phyloP scores from a whole-genome alignment of 192 early-diverging fungal species.

The Podila clonocystis region DNA sequence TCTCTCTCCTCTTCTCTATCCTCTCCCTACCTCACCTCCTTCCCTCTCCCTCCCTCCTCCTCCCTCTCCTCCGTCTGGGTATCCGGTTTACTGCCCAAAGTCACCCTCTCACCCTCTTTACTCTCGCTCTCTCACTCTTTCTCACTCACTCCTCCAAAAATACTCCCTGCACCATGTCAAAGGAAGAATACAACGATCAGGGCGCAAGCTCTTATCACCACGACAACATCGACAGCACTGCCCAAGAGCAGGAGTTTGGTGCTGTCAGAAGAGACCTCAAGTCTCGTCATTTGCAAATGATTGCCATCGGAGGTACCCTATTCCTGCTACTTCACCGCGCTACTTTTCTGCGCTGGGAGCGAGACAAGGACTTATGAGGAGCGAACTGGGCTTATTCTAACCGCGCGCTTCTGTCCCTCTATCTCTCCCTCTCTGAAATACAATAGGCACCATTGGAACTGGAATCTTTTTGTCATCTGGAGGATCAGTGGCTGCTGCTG shows the following conservation, averaged over 20 bases:
- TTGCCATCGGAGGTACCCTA: slow-evolving; percentile 74
- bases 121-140: background rate
- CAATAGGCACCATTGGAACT: slow-evolving; percentile 61
- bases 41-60: slow-evolving; percentile 1
- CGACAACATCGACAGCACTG: background rate
- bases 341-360: background rate
- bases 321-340: slow-evolving; percentile 35
- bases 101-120: background rate
- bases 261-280: slow-evolving; percentile 70
- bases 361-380: background rate
- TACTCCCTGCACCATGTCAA: slow-evolving; percentile 17
- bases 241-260: slow-evolving; percentile 37
- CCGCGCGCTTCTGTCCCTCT: background rate
- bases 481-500: slow-evolving; percentile 74
- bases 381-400: background rate
- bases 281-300: slow-evolving; percentile 75
- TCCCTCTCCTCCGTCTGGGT: slow-evolving; percentile 4
- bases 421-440: background rate
- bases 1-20: background rate
- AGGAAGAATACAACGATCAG: slow-evolving; percentile 8
- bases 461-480: slow-evolving; percentile 83
- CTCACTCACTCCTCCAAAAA: background rate
- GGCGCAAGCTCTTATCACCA: background rate
- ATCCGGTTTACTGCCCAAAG: slow-evolving; percentile 3
- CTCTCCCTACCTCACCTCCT: background rate